These are phyloP conservation scores for Penicillium brasilianum DNA, from an alignment of 2,329 filamentous ascomycete species.

Conservation along the genomic window DNA sequence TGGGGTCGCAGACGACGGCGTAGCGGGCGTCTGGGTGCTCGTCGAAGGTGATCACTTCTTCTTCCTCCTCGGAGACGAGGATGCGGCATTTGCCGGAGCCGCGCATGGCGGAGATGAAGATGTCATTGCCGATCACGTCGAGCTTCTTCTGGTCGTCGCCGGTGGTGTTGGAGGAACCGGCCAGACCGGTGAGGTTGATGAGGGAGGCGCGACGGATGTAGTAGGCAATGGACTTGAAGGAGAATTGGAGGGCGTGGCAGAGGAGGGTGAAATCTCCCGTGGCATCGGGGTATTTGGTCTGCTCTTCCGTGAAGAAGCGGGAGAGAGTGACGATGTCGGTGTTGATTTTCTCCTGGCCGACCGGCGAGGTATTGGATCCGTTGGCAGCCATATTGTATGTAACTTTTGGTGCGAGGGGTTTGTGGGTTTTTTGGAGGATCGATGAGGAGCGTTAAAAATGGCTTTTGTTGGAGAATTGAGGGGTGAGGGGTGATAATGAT, in stretches of 20 bases:
- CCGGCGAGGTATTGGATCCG: slow-evolving; percentile 54
- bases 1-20: slow-evolving; percentile 95
- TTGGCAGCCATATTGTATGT: slow-evolving; percentile 45
- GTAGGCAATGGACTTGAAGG: slow-evolving; percentile 99
- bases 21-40: slow-evolving; percentile 78
- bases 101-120: slow-evolving; percentile 95
- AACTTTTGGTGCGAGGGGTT: too few species aligned
- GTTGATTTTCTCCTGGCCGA: slow-evolving; percentile 79
- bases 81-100: slow-evolving; percentile 89
- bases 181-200: slow-evolving; percentile 93
- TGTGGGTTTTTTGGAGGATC: background rate
- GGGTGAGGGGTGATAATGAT: too few species aligned
- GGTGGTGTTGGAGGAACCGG: slow-evolving; percentile 91
- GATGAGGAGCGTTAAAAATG: background rate
- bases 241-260: slow-evolving; percentile 97
- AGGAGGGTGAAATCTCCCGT: slow-evolving; percentile 99
- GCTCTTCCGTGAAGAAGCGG: slow-evolving; percentile 94
- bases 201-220: slow-evolving; percentile 96
- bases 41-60: slow-evolving; percentile 85
- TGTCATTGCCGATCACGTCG: slow-evolving; percentile 97
- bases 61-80: slow-evolving; percentile 97
- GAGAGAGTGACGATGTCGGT: slow-evolving; percentile 95
- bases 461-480: background rate
- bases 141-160: slow-evolving; percentile 99
- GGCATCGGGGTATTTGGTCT: slow-evolving; percentile 88